These are phyloP conservation scores for Colletotrichum viniferum DNA, from an alignment of 2,329 filamentous ascomycete genomes.

Conservation along the genomic window DNA sequence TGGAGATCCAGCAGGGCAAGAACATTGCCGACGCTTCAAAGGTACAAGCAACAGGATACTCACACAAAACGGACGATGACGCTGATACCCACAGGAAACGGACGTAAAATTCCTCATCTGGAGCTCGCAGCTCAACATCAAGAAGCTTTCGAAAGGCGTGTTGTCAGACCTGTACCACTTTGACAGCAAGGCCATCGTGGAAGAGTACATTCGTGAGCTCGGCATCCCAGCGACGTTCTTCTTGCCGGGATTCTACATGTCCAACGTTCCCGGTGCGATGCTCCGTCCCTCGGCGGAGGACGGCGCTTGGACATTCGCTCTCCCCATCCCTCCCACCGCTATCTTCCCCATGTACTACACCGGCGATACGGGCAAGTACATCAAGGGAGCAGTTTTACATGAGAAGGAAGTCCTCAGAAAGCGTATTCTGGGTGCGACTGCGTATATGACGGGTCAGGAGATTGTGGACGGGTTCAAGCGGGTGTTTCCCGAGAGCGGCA, in stretches of 20 bases:
- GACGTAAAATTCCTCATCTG: constrained; percentile 48
- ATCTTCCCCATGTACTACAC: constrained; percentile 38
- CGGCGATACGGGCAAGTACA: constrained; percentile 44
- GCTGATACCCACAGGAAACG: constrained; percentile 36
- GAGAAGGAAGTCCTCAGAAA: constrained; percentile 30
- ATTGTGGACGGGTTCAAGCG: constrained; percentile 30
- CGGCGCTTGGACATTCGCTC: constrained; percentile 34
- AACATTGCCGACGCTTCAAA: constrained; percentile 44
- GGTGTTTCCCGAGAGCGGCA: constrained; percentile 39
- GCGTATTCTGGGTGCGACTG: constrained; percentile 37
- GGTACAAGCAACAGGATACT: rapidly evolving
- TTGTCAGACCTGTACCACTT: constrained; percentile 54
- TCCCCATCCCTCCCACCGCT: constrained; percentile 32
- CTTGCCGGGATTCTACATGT: constrained; percentile 57
- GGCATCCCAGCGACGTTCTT: constrained; percentile 55
- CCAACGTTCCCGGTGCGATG: constrained; percentile 44
- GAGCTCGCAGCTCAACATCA: constrained; percentile 46
- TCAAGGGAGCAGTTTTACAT: constrained; percentile 31
- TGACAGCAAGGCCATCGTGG: constrained; percentile 60
- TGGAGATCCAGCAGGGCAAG: constrained; percentile 50
- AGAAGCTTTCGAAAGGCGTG: constrained; percentile 40
- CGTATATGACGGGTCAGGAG: constrained; percentile 36
- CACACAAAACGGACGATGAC: rapidly evolving
- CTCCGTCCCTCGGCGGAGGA: constrained; percentile 30
- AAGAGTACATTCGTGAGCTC: constrained; percentile 54